Evolutionary conservation across 495 filamentous ascomycete genomes (phyloP), one percentile per base, ranked within the genome.

Genomic region (Neurospora terricola): DNA sequence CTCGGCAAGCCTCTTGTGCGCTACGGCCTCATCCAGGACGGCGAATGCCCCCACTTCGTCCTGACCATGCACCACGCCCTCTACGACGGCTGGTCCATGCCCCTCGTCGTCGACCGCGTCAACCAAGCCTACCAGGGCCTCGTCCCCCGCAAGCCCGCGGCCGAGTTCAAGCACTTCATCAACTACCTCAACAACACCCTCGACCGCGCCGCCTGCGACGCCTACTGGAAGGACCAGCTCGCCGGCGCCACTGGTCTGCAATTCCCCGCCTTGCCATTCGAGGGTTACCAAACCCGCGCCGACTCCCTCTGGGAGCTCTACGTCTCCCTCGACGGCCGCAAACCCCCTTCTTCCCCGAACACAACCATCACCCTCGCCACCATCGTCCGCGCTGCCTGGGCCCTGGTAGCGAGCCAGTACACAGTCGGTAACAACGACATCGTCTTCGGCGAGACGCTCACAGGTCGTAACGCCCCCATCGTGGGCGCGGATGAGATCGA

Each of bases 31-130:
- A 76, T 90, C 11, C 77, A 78, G 6, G 76, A 82, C 23, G 77
- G 72, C 5, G 78, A 81, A 21, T 72, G 80, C 76, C 38, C 73
- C 34, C 73, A 86, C 73, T 87, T 91, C 75, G 83, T 90, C 7
- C 85, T 88, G 80, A 92, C 89, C 2, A 84, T 90, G 69, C 90
- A 92, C 73, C 90, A 93, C 72, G 87, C 87, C 2, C 76, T 92
- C 3, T 93, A 92, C 73, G 91, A 93, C 71, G 90, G 90, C 21
- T 91, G 89, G 88, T 89, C 86, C 9, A 84, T 89, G 78, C 83
- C 84, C 7, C 75, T 90, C 0, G 82, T 91, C 14, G 81, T 90
- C 7, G 81, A 89, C 18, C 82, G 86, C 70, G 85, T 91, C 27
- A 85, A 85, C 69, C 76, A 76, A 8, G 76, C 80, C 8, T 86